Conservation (phyloP, 176 grass and related monocot genomes). For the Carex myosuroides region DNA sequence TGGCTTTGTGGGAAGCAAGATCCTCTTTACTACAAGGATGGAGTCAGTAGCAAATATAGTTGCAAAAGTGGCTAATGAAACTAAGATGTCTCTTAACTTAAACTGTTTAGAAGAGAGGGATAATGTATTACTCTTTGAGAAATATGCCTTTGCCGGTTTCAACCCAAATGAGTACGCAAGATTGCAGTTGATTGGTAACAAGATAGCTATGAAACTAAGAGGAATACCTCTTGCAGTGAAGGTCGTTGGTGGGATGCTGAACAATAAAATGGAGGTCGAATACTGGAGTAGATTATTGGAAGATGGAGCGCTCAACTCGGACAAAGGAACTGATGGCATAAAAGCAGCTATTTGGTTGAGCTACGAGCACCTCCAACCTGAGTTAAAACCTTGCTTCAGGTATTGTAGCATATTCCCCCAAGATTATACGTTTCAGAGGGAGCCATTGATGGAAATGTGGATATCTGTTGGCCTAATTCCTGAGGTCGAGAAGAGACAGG, state of each 20-base stretch:
- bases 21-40: slow-evolving; percentile 22
- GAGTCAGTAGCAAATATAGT: slow-evolving; percentile 16
- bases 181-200: not conserved
- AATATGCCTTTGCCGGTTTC: slow-evolving; percentile 18
- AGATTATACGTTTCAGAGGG: not conserved
- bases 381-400: slow-evolving; percentile 21
- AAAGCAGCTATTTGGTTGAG: slow-evolving; percentile 4
- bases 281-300: not conserved
- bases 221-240: slow-evolving; percentile 26
- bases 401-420: slow-evolving; percentile 23
- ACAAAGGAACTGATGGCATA: not conserved
- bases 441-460: slow-evolving; percentile 1
- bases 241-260: slow-evolving; percentile 13
- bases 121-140: not conserved
- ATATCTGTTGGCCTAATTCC: slow-evolving; percentile 11
- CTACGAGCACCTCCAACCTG: slow-evolving; percentile 16
- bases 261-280: not conserved
- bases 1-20: slow-evolving; percentile 16
- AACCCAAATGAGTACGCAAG: not conserved
- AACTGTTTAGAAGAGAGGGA: slow-evolving; percentile 15
- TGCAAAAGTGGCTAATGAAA: not conserved
- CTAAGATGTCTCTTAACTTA: not conserved
- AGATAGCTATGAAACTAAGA: slow-evolving; percentile 14
- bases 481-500: not conserved
- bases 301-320: not conserved